Conservation (phyloP, 441 rosid genomes). For the Gossypium davidsonii region DNA sequence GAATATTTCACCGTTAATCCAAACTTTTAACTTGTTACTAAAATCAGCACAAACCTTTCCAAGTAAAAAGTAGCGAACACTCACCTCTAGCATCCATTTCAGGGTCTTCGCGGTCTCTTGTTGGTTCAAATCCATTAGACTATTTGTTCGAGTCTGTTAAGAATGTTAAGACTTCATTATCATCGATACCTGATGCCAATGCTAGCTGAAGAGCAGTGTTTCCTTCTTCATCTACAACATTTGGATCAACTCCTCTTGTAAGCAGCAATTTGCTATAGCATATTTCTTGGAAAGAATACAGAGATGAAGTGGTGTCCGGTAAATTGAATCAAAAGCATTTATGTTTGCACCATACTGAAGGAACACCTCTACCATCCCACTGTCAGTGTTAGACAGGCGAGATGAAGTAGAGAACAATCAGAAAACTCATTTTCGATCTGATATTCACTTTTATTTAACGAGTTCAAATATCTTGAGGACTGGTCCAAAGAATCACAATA, state of each 20-base stretch:
- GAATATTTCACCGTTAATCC: too few relatives aligned
- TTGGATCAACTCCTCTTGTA: constrained; percentile 81
- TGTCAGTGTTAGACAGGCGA: constrained; percentile 79
- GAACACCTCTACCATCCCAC: constrained; percentile 84
- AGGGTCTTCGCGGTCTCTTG: too few relatives aligned
- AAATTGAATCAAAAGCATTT: constrained; percentile 58
- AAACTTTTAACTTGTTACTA: too few relatives aligned
- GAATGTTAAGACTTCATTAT: constrained; percentile 47
- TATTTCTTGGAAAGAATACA: constrained; percentile 53
- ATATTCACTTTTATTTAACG: constrained; percentile 31
- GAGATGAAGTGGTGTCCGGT: constrained; percentile 70
- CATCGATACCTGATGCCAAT: constrained; percentile 41
- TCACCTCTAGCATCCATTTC: too few relatives aligned
- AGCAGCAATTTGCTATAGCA: constrained; percentile 68
- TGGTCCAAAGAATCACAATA: constrained; percentile 36
- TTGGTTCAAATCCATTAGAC: too few relatives aligned
- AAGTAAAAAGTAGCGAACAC: too few relatives aligned
- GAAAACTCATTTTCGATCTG: constrained; percentile 38
- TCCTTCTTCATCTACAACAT: constrained; percentile 45
- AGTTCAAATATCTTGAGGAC: constrained; percentile 33
- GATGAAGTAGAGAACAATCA: constrained; percentile 78
- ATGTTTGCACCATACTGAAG: constrained; percentile 80
- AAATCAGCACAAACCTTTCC: too few relatives aligned
- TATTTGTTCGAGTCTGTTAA: constrained; percentile 24
- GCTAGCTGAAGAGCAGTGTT: constrained; percentile 49